Conservation (phyloP, 108 stramenopile species). For the Skeletonema tropicum region DNA sequence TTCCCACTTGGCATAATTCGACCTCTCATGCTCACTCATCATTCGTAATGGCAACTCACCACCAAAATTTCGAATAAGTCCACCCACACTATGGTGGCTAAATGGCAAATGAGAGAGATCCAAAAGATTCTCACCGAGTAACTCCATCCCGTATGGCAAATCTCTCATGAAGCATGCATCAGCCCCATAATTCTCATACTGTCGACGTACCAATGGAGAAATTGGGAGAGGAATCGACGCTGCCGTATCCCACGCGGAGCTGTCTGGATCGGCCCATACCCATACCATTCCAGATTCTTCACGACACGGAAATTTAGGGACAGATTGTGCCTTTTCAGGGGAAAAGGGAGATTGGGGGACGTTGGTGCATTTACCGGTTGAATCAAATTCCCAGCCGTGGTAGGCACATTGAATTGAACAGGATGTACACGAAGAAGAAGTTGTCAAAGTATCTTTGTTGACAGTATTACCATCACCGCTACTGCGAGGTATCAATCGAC, state of each 20-base stretch:
- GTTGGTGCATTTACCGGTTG: constrained; percentile 18
- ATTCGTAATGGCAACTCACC: constrained; percentile 16
- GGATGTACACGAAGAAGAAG: background rate
- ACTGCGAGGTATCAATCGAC: constrained; percentile 10
- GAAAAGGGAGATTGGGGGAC: constrained; percentile 5
- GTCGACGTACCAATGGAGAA: constrained; percentile 1
- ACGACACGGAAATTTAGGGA: constrained; percentile 24
- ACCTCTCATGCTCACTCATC: constrained; percentile 10
- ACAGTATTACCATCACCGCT: background rate
- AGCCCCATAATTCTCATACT: background rate
- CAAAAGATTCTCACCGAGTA: constrained; percentile 33
- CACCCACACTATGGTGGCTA: constrained; percentile 32
- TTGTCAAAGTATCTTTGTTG: background rate
- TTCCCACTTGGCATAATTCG: background rate
- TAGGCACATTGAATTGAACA: constrained; percentile 31
- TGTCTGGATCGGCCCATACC: constrained; percentile 21
- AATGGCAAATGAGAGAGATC: constrained; percentile 37
- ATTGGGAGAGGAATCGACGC: constrained; percentile 22
- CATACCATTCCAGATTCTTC: constrained; percentile 24
- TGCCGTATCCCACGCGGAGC: constrained; percentile 1
- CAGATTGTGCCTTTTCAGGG: background rate
- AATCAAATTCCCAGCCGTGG: constrained; percentile 38
- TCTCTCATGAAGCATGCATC: constrained; percentile 30
- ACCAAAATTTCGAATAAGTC: constrained; percentile 10
- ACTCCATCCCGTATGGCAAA: constrained; percentile 33